A percentile compares a stretch with the other conserved stretches of the same genome.
These are phyloP conservation scores for Omphalotus olearius DNA, from an alignment of 1,284 basidiomycete species.

Conservation along the genomic window DNA sequence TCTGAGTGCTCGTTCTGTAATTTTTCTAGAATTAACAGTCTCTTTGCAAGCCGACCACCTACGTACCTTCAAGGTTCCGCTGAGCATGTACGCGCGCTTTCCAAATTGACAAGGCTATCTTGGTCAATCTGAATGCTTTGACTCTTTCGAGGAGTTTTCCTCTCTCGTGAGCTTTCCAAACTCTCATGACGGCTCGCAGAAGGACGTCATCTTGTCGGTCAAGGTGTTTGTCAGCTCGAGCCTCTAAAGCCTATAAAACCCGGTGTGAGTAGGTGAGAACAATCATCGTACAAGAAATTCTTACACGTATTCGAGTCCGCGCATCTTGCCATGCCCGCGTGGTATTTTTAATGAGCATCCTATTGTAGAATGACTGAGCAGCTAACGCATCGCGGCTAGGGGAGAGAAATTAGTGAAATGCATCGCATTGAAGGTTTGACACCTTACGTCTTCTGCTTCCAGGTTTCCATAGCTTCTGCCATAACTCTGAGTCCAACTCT, in stretches of 20 bases:
- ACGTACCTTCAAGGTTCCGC: constrained; percentile 42
- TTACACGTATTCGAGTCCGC: constrained; percentile 45
- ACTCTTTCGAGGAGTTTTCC: constrained; percentile 59
- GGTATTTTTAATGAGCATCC: constrained; percentile 38
- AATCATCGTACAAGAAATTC: constrained; percentile 19
- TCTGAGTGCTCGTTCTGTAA: constrained; percentile 47
- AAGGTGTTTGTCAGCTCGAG: constrained; percentile 53
- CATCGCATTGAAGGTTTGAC: constrained; percentile 4
- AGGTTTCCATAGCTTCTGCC: constrained; percentile 41
- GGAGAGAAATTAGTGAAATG: constrained; percentile 12
- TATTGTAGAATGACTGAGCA: constrained; percentile 42
- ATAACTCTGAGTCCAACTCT: constrained; percentile 44
- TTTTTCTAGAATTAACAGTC: constrained; percentile 1
- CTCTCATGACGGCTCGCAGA: constrained; percentile 56
- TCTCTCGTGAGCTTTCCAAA: constrained; percentile 73
- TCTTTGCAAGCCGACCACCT: neutral
- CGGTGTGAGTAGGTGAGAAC: neutral
- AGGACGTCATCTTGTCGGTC: constrained; percentile 60
- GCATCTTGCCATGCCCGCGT: constrained; percentile 55
- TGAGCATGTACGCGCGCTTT: constrained; percentile 39
- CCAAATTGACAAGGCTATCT: constrained; percentile 52
- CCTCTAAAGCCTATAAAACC: constrained; percentile 36
- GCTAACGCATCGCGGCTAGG: constrained; percentile 38
- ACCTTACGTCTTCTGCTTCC: constrained; percentile 56
- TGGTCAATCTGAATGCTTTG: constrained; percentile 40